These are phyloP conservation scores for Alternaria sp. DNA, from an alignment of 2,329 filamentous ascomycete species.

Conservation along the genomic window DNA sequence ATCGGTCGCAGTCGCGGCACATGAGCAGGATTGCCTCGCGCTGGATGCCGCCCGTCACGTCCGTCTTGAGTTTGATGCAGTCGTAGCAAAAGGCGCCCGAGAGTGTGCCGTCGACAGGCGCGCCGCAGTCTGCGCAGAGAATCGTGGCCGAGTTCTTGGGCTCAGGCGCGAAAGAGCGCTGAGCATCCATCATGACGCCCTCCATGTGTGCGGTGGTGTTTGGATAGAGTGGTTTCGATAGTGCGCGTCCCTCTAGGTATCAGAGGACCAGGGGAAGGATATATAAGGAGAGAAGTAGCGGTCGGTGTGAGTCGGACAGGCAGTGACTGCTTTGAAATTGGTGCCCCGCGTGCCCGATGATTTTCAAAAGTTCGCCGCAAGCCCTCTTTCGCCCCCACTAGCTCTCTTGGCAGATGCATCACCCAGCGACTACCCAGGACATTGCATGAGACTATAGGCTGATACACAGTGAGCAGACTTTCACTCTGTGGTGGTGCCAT, in stretches of 20 bases:
- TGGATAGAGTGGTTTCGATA: not conserved
- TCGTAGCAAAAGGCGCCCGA: conserved; percentile 90
- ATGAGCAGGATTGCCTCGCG: conserved; percentile 88
- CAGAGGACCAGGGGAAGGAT: not conserved
- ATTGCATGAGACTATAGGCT: no score
- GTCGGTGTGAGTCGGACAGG: conserved; percentile 20
- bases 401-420: not conserved
- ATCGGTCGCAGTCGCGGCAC: conserved; percentile 91
- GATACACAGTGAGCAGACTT: no score
- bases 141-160: conserved; percentile 67
- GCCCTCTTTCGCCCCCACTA: conserved; percentile 2
- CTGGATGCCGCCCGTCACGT: conserved; percentile 90
- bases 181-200: conserved; percentile 51
- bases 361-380: conserved; percentile 28
- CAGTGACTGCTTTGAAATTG: conserved; percentile 39
- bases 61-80: conserved; percentile 92
- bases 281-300: conserved; percentile 1
- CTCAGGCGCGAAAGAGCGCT: conserved; percentile 48
- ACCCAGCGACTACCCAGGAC: no score
- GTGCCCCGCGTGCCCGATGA: conserved; percentile 21
- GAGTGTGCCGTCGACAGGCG: conserved; percentile 89
- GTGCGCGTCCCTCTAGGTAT: not conserved
- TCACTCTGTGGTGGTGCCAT: not conserved
- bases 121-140: conserved; percentile 97
- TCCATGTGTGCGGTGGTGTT: conserved; percentile 12